phyloP scores from a whole-genome alignment of 1,284 basidiomycete genomes.

The Cryptococcus sp. region DNA sequence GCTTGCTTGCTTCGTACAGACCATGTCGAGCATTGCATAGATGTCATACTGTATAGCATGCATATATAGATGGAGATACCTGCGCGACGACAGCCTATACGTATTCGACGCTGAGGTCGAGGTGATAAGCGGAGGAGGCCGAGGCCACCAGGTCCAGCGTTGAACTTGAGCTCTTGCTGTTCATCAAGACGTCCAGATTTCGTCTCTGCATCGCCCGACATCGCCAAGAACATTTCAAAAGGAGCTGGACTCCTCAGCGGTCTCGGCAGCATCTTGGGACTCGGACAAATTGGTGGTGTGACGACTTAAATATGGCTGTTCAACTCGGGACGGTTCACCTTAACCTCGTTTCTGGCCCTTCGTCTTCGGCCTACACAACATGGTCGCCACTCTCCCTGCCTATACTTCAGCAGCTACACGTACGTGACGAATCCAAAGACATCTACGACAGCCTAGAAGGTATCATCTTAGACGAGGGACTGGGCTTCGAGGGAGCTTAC shows the following conservation, averaged over 20 bases:
- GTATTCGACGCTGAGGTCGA: too few relatives aligned
- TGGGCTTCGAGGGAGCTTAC: background rate
- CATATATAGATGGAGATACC: conserved; percentile 3
- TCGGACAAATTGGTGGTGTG: too few relatives aligned
- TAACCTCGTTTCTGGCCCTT: conserved; percentile 2
- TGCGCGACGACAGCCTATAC: too few relatives aligned
- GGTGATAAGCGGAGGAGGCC: too few relatives aligned
- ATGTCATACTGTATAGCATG: conserved; percentile 9
- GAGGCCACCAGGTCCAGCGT: too few relatives aligned
- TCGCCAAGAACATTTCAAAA: too few relatives aligned
- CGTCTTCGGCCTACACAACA: background rate
- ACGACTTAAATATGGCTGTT: background rate
- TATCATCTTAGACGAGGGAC: background rate
- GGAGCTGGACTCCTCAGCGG: too few relatives aligned
- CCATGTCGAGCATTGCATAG: background rate
- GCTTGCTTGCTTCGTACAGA: background rate
- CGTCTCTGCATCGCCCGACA: too few relatives aligned
- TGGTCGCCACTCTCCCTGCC: background rate
- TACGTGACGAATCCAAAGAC: background rate
- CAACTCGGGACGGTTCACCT: conserved; percentile 2
- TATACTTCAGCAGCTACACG: background rate
- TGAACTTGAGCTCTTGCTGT: too few relatives aligned
- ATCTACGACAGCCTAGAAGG: background rate
- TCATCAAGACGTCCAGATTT: too few relatives aligned
- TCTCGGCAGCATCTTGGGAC: too few relatives aligned